A percentile compares a stretch with the other conserved stretches of the same genome.
These are phyloP conservation scores for Phialophora expanda DNA, from an alignment of 2,329 filamentous ascomycete genomes.

Conservation along the genomic window DNA sequence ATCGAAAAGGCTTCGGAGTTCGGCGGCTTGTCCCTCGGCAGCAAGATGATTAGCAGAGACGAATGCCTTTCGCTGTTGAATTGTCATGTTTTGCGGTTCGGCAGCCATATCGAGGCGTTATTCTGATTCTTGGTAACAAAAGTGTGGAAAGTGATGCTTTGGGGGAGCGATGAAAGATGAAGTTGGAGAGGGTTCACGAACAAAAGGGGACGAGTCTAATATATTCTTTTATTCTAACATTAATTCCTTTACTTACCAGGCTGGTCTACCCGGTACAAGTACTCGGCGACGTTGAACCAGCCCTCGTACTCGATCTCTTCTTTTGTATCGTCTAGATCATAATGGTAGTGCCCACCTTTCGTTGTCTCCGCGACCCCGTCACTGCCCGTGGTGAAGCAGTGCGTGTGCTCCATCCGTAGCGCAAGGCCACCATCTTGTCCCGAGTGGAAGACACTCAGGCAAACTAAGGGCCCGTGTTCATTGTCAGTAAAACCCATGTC, in stretches of 20 bases:
- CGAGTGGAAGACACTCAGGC: conserved; percentile 52
- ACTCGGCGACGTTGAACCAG: conserved; percentile 53
- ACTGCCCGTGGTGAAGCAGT: conserved; percentile 47
- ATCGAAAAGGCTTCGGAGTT: no score
- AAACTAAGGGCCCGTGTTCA: conserved; percentile 44
- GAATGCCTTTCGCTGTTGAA: no score
- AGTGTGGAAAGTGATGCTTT: no score
- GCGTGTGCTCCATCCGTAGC: conserved; percentile 56
- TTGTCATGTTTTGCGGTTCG: no score
- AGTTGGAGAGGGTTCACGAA: no score
- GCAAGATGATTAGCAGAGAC: no score
- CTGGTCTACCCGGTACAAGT: conserved; percentile 50
- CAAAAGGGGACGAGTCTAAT: no score
- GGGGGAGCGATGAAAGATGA: no score
- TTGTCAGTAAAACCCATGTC: conserved; percentile 37
- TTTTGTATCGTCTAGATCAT: conserved; percentile 44
- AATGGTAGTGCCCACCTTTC: conserved; percentile 54
- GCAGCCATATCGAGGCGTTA: no score
- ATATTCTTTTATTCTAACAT: no score
- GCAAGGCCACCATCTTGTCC: conserved; percentile 48
- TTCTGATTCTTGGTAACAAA: no score
- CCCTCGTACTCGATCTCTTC: conserved; percentile 54
- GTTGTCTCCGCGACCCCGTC: neutral
- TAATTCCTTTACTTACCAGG: conserved; percentile 23
- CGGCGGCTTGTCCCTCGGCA: no score